These are phyloP conservation scores for Shiraia bambusicola DNA, from an alignment of 2,329 filamentous ascomycete genomes.

Conservation along the genomic window DNA sequence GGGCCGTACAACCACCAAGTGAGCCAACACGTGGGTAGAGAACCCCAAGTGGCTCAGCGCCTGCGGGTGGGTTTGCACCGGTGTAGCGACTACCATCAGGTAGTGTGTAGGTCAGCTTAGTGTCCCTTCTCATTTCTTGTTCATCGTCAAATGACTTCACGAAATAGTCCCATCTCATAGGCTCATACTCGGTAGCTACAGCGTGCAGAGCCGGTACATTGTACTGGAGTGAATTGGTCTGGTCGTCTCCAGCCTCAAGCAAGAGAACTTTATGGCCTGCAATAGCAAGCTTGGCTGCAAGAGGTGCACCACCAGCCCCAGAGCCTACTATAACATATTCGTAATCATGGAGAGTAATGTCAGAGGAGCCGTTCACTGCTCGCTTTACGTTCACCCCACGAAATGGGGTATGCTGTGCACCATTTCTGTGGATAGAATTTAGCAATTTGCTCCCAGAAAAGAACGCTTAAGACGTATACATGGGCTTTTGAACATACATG, in stretches of 20 bases:
- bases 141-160: constrained; percentile 60
- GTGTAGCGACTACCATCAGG: constrained; percentile 47
- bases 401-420: constrained; percentile 22
- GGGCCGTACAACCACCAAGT: constrained; percentile 59
- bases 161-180: constrained; percentile 62
- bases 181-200: constrained; percentile 56
- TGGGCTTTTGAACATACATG: constrained; percentile 13
- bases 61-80: constrained; percentile 54
- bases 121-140: constrained; percentile 53
- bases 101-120: constrained; percentile 54
- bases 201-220: constrained; percentile 56
- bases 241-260: constrained; percentile 60
- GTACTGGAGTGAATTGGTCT: constrained; percentile 51
- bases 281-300: constrained; percentile 59
- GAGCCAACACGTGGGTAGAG: constrained; percentile 59
- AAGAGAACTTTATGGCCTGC: constrained; percentile 60
- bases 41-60: constrained; percentile 54
- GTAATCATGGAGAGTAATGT: constrained; percentile 42
- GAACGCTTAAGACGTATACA: not conserved
- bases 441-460: not conserved
- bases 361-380: constrained; percentile 9
- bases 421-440: constrained; percentile 12
- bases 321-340: constrained; percentile 64
- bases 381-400: constrained; percentile 22
- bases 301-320: constrained; percentile 60